Conservation (phyloP, 768 basidiomycete species). For the Amanita rimosa region DNA sequence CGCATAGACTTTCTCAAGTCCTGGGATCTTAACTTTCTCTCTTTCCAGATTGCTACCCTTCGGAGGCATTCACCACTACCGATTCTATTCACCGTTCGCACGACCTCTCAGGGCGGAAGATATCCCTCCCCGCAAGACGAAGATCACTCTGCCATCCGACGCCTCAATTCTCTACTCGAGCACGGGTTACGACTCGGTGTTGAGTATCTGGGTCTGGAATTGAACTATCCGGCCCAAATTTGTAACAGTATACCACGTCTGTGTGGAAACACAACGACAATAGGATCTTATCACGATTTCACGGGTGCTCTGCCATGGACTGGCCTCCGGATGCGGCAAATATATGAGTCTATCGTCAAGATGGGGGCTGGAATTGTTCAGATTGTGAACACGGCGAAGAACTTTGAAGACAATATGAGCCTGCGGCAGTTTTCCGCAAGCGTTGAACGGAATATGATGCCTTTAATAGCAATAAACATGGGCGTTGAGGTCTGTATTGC, state of each 20-base stretch:
- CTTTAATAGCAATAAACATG: constrained; percentile 71
- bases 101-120: constrained; percentile 57
- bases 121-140: constrained; percentile 45
- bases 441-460: constrained; percentile 30
- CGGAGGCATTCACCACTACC: constrained; percentile 54
- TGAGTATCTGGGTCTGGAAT: constrained; percentile 72
- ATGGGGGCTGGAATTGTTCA: constrained; percentile 61
- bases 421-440: constrained; percentile 45
- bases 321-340: constrained; percentile 34
- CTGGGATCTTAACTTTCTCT: constrained; percentile 36
- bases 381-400: constrained; percentile 54
- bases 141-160: constrained; percentile 40
- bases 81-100: constrained; percentile 70
- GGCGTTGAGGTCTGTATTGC: constrained; percentile 26
- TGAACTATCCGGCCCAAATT: constrained; percentile 38
- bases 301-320: constrained; percentile 55
- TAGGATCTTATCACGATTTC: constrained; percentile 74
- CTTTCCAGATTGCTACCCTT: constrained; percentile 52
- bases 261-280: constrained; percentile 51
- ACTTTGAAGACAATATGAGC: constrained; percentile 48
- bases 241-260: constrained; percentile 33
- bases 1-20: constrained; percentile 61
- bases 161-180: constrained; percentile 33
- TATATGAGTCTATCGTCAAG: constrained; percentile 36
- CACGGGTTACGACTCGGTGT: constrained; percentile 54